Evolutionary conservation across 192 early-diverging fungal genomes (phyloP).

Genomic region (Podila minutissima): DNA sequence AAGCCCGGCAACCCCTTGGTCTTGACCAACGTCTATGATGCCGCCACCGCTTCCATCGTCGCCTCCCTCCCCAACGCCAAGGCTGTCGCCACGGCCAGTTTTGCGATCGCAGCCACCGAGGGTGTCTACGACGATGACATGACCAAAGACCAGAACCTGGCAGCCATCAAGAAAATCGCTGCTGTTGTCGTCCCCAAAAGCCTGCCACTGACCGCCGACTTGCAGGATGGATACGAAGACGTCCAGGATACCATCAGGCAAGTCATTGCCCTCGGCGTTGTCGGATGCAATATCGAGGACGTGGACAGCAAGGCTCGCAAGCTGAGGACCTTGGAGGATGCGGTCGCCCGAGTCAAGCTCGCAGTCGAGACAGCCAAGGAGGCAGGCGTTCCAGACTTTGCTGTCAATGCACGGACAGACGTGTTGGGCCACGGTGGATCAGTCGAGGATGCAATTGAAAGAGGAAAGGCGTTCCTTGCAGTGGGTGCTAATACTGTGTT

Average conservation of each 20-base stretch:
- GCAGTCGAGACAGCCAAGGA: constrained; percentile 35
- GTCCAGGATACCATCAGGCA: constrained; percentile 26
- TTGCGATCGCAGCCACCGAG: constrained; percentile 47
- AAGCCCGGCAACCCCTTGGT: constrained; percentile 25
- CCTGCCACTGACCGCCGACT: constrained; percentile 30
- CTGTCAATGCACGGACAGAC: constrained; percentile 58
- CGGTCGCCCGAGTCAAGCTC: constrained; percentile 32
- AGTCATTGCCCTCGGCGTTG: constrained; percentile 17
- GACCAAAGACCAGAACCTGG: constrained; percentile 46
- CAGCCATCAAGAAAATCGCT: constrained; percentile 26
- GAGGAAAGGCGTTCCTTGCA: constrained; percentile 52
- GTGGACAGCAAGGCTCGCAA: constrained; percentile 11
- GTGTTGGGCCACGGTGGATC: constrained; percentile 27
- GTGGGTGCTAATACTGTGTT: constrained; percentile 56
- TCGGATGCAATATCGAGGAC: constrained; percentile 45
- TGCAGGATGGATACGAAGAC: constrained; percentile 56
- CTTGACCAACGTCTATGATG: constrained; percentile 34
- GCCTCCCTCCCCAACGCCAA: constrained; percentile 24
- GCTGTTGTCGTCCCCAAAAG: constrained; percentile 21
- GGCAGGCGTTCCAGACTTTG: constrained; percentile 55
- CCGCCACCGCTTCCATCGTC: constrained; percentile 21
- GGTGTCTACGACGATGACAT: constrained; percentile 54
- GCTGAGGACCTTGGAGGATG: constrained; percentile 30
- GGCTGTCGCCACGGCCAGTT: constrained; percentile 53
- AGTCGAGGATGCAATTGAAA: constrained; percentile 47